phyloP scores from a whole-genome alignment of 257 asterid genomes.

The Thymus mandschuricus region DNA sequence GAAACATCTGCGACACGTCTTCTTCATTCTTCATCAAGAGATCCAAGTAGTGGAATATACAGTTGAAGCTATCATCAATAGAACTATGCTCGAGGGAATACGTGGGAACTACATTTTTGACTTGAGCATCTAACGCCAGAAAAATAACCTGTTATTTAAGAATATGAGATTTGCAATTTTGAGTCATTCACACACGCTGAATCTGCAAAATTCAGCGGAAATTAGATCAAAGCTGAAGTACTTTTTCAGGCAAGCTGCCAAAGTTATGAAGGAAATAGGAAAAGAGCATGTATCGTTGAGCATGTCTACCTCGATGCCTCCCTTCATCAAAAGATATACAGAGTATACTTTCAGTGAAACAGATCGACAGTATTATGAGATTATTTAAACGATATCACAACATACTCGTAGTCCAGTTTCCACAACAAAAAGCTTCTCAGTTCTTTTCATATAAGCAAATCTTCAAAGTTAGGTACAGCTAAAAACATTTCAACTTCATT shows the following conservation, averaged over 20 bases:
- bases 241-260: not conserved
- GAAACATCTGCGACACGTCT: constrained; percentile 47
- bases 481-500: not conserved
- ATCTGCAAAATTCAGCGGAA: constrained; percentile 29
- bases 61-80: constrained; percentile 58
- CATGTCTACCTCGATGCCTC: not conserved
- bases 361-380: not conserved
- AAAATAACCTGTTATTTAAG: constrained; percentile 71
- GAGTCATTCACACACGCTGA: constrained; percentile 17
- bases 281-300: not conserved
- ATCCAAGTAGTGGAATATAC: constrained; percentile 60
- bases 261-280: not conserved
- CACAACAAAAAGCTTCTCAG: constrained; percentile 9
- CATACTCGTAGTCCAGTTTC: not conserved
- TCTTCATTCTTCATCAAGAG: constrained; percentile 47
- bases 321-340: constrained; percentile 7
- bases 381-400: not conserved
- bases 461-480: not conserved
- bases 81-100: constrained; percentile 69
- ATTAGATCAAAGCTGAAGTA: constrained; percentile 3
- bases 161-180: constrained; percentile 32
- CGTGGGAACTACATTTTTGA: constrained; percentile 66
- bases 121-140: constrained; percentile 69
- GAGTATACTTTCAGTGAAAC: not conserved
- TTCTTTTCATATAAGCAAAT: not conserved